Base-by-base conservation (phyloP, 495 filamentous ascomycete genomes). In the Xylaria nigripes region DNA sequence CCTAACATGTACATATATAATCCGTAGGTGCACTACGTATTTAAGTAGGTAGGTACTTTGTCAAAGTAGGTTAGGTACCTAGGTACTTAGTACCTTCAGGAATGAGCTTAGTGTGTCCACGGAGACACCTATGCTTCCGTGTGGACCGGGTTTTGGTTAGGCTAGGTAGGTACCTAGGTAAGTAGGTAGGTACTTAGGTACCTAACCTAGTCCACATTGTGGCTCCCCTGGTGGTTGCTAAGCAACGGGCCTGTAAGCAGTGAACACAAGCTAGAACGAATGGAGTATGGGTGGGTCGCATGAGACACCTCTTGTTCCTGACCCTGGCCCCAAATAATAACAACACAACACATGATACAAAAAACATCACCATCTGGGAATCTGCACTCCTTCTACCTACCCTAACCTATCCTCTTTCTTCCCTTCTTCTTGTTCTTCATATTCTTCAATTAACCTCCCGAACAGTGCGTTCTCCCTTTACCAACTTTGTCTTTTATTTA, bases 331-430 rank as follows among this genome's bases (percentile, higher is more conserved):
- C 59, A 66, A 59, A 65, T 60, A 67, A 67, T 57, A 67, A 66
- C 55, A 66, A 67, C 57, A 60, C 59, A 57, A 60, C 59, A 57
- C 60, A 64, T 50, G 32, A 57, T 64, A 64, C 61, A 64, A 67
- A 64, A 55, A 64, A 64, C 64, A 64, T 57, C 64, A 32, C 64
- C 61, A 52, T 50, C 62, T 50, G 50, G 47, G 49, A 30, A 49
- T 36, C 52, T 38, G 6, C 55, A 51, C 41, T 51, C 38, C 49
- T 47, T 43, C 19, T 43, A 15, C 47, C 40, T 55, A 25, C 42
- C 36, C 32, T 32, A 32, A n/a, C n/a, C 54, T 47, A 22, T 32
- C 21, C 21, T 44, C 23, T 15, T 10, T n/a, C n/a, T 19, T 18
- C 51, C n/a, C 22, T 44, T 7, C 44, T 45, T 13, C 7, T 3